phyloP scores from a whole-genome alignment of 2,329 filamentous ascomycete species.

The Arthrobotrys pseudoclavata region DNA sequence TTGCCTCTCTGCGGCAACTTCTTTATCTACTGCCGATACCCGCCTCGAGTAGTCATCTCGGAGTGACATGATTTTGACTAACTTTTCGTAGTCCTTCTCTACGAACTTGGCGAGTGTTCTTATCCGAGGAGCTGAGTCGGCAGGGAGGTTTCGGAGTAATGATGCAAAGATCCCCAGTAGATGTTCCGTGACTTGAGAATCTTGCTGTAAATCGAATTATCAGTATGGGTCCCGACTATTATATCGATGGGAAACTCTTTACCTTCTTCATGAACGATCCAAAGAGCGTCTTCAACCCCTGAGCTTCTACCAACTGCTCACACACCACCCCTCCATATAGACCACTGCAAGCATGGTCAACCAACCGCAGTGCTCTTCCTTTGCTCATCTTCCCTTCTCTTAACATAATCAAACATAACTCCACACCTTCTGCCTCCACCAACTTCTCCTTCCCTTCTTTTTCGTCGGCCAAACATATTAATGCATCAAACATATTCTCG shows the following conservation, averaged over 20 bases:
- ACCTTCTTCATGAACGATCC: constrained; percentile 86
- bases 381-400: constrained; percentile 89
- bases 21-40: constrained; percentile 74
- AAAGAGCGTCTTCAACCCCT: constrained; percentile 86
- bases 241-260: constrained; percentile 29
- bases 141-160: constrained; percentile 82
- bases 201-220: constrained; percentile 69
- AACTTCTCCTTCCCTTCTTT: constrained; percentile 82
- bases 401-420: constrained; percentile 91
- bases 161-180: constrained; percentile 86
- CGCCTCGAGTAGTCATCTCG: constrained; percentile 78
- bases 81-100: constrained; percentile 93
- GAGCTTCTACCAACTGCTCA: constrained; percentile 81
- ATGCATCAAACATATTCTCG: constrained; percentile 89
- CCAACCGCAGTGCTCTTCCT: constrained; percentile 79
- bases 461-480: constrained; percentile 85
- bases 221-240: background rate
- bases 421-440: constrained; percentile 88
- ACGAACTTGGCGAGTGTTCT: constrained; percentile 92
- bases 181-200: constrained; percentile 79
- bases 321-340: constrained; percentile 75
- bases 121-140: constrained; percentile 82
- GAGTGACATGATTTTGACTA: constrained; percentile 77
- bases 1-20: constrained; percentile 73
- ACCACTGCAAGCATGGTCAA: constrained; percentile 84